These are phyloP conservation scores for Kluyveromyces sp. DNA, from an alignment of 1,139 yeast species.

Conservation along the genomic window DNA sequence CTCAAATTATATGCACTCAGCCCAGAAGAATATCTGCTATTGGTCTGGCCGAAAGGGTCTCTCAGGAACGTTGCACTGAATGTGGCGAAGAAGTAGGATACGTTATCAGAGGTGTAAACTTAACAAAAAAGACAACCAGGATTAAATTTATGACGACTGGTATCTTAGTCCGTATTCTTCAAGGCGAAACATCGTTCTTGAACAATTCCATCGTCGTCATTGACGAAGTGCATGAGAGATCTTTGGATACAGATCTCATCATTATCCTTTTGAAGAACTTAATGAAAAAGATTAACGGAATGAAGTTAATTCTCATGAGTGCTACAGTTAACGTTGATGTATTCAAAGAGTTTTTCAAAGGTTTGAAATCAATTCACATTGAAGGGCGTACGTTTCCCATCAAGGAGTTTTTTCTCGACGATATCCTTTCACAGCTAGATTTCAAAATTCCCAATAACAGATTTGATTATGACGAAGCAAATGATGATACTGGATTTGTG, in stretches of 20 bases:
- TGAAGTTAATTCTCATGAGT: constrained; percentile 81
- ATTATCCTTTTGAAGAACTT: constrained; percentile 67
- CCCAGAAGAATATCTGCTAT: constrained; percentile 95
- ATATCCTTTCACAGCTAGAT: constrained; percentile 48
- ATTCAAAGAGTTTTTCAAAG: constrained; percentile 58
- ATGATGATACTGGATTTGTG: constrained; percentile 29
- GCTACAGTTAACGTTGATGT: constrained; percentile 81
- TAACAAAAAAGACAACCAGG: constrained; percentile 53
- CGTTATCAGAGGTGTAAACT: constrained; percentile 83
- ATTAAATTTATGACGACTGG: constrained; percentile 88
- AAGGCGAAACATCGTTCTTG: constrained; percentile 41
- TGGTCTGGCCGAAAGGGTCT: constrained; percentile 87
- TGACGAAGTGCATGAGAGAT: constrained; percentile 95
- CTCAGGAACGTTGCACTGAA: constrained; percentile 64
- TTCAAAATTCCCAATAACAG: constrained; percentile 39
- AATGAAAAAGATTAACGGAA: constrained; percentile 37
- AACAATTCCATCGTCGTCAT: constrained; percentile 53
- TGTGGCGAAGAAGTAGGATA: constrained; percentile 84
- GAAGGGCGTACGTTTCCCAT: constrained; percentile 94
- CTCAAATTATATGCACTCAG: constrained; percentile 80
- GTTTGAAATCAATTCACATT: constrained; percentile 53
- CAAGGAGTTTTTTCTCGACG: constrained; percentile 63
- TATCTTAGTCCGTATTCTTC: constrained; percentile 80
- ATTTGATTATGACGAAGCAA: constrained; percentile 14
- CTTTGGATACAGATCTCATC: constrained; percentile 83